Evolutionary conservation across 768 basidiomycete species (phyloP), one percentile per base, ranked within the genome.

Genomic region (Leucosporidium creatinivorum): DNA sequence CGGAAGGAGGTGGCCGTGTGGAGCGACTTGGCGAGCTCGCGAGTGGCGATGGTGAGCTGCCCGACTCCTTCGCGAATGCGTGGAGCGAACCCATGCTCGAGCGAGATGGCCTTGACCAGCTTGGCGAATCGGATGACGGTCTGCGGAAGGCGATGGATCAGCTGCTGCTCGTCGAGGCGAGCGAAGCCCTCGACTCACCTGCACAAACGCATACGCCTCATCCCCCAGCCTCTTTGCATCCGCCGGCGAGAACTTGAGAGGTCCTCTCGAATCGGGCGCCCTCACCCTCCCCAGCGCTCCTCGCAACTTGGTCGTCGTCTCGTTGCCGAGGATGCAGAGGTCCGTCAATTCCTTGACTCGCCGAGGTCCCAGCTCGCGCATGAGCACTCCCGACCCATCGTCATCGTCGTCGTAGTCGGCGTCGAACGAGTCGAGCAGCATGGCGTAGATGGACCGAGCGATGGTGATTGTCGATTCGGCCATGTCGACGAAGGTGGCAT

Each of bases 371-470:
- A 61, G 60, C 26, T 50, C 61, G 30, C 49, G 31, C 58, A 67
- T 62, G 56, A 51, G 55, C n/a, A 36, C 54, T 6, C 36, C 26
- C 36, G 62, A 44, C 9, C 54, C 52, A n/a, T 36, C 63, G 15
- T 30, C 44, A 8, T 48, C 63, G 19, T 51, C 58, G 36, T 25
- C 25, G 26, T 50, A 50, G 58, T 62, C 63, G 51, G 55, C 61
- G 49, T 70, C 72, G 62, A 73, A 62, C 52, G 63, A 58, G 56
- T 73, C 69, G 69, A 73, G 68, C 13, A 73, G 52, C 66, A 70
- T 68, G 12, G 63, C 67, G 62, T 70, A 73, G 9, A 73, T 69
- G 63, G 67, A 67, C 23, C 62, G 44, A 4, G 69, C 72, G 57
- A 70, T 63, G 18, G 60, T 47, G 25, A 67, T 66, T 4, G 72